A percentile compares a stretch with the other conserved stretches of the same genome.
Evolutionary conservation across 352 stramenopile genomes (phyloP).

Genomic region (Globisporangium ultimum): DNA sequence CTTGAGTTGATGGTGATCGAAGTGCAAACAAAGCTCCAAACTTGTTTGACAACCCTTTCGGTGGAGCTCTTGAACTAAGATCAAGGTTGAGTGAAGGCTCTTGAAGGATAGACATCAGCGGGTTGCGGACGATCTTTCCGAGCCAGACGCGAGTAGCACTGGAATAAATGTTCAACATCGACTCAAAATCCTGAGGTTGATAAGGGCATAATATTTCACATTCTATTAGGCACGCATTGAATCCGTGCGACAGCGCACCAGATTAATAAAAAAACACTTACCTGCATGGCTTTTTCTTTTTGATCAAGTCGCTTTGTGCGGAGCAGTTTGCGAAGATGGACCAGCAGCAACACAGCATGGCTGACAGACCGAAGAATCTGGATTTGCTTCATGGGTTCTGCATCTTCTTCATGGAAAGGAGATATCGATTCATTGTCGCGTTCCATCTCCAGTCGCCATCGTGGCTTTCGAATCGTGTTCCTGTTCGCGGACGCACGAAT

Average conservation of each 20-base stretch:
- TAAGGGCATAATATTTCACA: not conserved
- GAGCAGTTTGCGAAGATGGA: slow-evolving; percentile 28
- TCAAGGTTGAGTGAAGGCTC: slow-evolving; percentile 48
- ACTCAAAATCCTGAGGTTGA: slow-evolving; percentile 42
- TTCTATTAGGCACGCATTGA: not conserved
- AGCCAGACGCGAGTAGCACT: slow-evolving; percentile 66
- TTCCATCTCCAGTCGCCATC: slow-evolving; percentile 48
- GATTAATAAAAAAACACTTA: slow-evolving; percentile 9
- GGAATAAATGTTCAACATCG: slow-evolving; percentile 64
- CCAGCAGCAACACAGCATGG: slow-evolving; percentile 22
- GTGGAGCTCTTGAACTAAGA: slow-evolving; percentile 26
- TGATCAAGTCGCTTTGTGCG: slow-evolving; percentile 32
- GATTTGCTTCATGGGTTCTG: slow-evolving; percentile 19
- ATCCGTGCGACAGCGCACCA: not conserved
- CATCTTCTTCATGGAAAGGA: slow-evolving; percentile 21
- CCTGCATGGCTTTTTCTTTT: slow-evolving; percentile 29
- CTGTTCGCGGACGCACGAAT: slow-evolving; percentile 29
- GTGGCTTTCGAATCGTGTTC: slow-evolving; percentile 28
- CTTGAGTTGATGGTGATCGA: slow-evolving; percentile 5
- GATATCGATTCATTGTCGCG: slow-evolving; percentile 23
- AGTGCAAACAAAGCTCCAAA: slow-evolving; percentile 34
- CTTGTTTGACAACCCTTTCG: slow-evolving; percentile 46
- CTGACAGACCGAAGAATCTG: slow-evolving; percentile 46
- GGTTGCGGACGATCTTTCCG: slow-evolving; percentile 36
- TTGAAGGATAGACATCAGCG: slow-evolving; percentile 51